Evolutionary conservation across 2,329 filamentous ascomycete genomes (phyloP).

Genomic region (Dendrostoma leiphaemia): DNA sequence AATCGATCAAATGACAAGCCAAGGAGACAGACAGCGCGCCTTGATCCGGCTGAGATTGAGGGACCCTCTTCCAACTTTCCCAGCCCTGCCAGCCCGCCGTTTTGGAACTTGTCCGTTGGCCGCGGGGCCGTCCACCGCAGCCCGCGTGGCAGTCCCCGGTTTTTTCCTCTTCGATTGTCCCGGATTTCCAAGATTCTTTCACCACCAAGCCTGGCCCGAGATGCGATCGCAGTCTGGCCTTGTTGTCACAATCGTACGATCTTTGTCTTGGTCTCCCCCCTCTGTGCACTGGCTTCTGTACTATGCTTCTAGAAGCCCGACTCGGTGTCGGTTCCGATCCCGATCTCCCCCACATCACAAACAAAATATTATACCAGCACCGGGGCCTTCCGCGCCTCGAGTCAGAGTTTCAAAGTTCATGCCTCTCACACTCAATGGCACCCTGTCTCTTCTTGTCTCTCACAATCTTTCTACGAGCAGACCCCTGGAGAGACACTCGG

Average conservation of each 20-base stretch:
- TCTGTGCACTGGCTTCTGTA: no score
- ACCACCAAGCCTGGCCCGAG: background rate
- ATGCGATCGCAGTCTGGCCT: background rate
- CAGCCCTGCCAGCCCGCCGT: background rate
- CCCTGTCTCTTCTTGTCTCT: background rate
- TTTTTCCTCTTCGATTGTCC: background rate
- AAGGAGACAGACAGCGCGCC: background rate
- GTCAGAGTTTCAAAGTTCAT: background rate
- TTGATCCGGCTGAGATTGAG: background rate
- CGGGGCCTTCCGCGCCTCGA: no score
- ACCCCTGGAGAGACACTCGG: no score
- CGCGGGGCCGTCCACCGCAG: conserved; percentile 3
- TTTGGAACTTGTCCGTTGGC: conserved; percentile 13
- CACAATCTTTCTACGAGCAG: background rate
- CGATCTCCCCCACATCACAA: background rate
- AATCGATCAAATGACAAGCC: background rate
- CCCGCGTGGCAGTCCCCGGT: conserved; percentile 6
- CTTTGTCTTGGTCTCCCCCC: no score
- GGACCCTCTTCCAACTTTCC: conserved; percentile 14
- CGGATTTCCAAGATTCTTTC: background rate
- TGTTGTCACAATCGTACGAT: background rate
- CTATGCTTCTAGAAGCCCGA: background rate
- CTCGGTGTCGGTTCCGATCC: background rate
- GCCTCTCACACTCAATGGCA: background rate
- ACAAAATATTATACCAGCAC: no score